Evolutionary conservation across 129 eudicot genomes (phyloP), one percentile per base, ranked within the genome.

Genomic region (Pulicaria dysenterica): DNA sequence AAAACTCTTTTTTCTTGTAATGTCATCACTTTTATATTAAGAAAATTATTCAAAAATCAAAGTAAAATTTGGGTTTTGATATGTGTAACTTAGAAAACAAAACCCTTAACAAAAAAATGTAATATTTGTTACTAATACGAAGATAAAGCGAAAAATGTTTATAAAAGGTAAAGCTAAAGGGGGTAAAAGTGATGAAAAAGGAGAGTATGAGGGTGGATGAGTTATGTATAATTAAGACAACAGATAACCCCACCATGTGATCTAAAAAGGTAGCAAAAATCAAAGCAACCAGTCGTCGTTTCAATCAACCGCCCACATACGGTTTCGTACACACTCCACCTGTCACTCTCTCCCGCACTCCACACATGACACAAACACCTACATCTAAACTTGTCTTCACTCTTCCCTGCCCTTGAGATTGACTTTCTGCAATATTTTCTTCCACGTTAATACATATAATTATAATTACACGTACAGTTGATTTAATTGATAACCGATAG

Each of bases 281-380:
- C 38, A 7, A 31, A 53, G 60, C 45, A 7, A 53, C 67, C 45
- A 7, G 70, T 69, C 37, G 70, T 69, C 37, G 16, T 40, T 38
- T 69, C 81, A 69, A 62, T 70, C 72, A 78, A 78, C 82, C 77
- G 77, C 72, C 56, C 67, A 41, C 16, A n/a, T 77, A 77, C 77
- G 82, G 77, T 63, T 62, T 77, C 82, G 82, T 78, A 78, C 82
- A 62, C 56, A 7, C 31, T 78, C 72, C 39, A 41, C 69, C 66
- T 51, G 34, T 67, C 80, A 67, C 61, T 34, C 51, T 57, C 39
- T 11, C 36, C 61, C 7, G 8, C 54, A 4, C 58, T 16, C 50
- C 59, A 45, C 53, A n/a, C n/a, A n/a, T n/a, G 40, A 3, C 49
- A 5, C 5, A 42, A 10, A 36, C 37, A 43, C 13, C 6, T 3